phyloP scores from a whole-genome alignment of 2,329 filamentous ascomycete species.

The Tolypocladium amazonense region DNA sequence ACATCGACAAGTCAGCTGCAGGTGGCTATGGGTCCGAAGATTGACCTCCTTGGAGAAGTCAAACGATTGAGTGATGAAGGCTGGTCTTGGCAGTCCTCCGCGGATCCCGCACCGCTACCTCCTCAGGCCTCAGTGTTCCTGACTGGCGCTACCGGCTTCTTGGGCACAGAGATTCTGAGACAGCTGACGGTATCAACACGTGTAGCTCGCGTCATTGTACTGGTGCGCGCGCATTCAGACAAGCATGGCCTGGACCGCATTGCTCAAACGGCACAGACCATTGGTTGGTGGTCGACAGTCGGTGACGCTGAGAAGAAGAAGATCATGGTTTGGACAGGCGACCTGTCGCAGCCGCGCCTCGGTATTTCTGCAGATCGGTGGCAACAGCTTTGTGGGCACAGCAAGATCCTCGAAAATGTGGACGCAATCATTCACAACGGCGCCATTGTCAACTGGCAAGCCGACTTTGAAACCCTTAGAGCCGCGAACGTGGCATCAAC shows the following conservation, averaged over 20 bases:
- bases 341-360: slow-evolving; percentile 1
- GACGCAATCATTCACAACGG: slow-evolving; percentile 76
- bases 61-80: neutral
- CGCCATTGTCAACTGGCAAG: slow-evolving; percentile 70
- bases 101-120: neutral
- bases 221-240: slow-evolving; percentile 57
- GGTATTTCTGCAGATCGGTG: slow-evolving; percentile 28
- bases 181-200: slow-evolving; percentile 51
- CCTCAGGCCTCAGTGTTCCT: slow-evolving; percentile 52
- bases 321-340: slow-evolving; percentile 8
- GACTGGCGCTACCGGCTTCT: slow-evolving; percentile 66
- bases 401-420: slow-evolving; percentile 29
- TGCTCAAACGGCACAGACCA: slow-evolving; percentile 12
- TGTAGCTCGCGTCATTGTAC: slow-evolving; percentile 45
- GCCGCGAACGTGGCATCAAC: slow-evolving; percentile 54
- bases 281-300: slow-evolving; percentile 7
- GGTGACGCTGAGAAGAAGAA: neutral
- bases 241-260: slow-evolving; percentile 53
- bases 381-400: slow-evolving; percentile 36
- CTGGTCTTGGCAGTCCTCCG: too few species aligned
- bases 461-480: slow-evolving; percentile 61
- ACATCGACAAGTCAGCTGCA: neutral
- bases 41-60: neutral
- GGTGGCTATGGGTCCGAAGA: too few species aligned
- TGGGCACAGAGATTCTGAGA: slow-evolving; percentile 66